A percentile compares a stretch with the other conserved stretches of the same genome.
phyloP scores from a whole-genome alignment of 2,329 filamentous ascomycete species.

The Phoma sp. region DNA sequence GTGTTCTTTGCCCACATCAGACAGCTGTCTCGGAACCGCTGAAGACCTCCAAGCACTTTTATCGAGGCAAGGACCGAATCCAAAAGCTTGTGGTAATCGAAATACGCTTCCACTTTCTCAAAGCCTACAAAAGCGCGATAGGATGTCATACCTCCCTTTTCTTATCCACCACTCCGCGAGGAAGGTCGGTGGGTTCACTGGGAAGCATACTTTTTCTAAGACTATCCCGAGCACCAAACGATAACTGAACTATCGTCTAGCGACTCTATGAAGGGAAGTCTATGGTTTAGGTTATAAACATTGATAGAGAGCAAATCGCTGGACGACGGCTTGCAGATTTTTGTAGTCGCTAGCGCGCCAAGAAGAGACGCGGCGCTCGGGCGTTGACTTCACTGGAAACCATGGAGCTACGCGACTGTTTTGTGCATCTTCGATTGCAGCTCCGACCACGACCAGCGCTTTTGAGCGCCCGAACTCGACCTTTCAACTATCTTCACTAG shows the following conservation, averaged over 20 bases:
- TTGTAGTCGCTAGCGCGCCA: constrained; percentile 31
- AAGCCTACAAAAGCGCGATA: not conserved
- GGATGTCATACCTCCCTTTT: constrained; percentile 51
- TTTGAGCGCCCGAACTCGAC: not conserved
- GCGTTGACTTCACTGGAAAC: constrained; percentile 2
- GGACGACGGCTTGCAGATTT: constrained; percentile 19
- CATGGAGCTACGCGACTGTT: constrained; percentile 30
- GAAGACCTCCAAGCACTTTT: not conserved
- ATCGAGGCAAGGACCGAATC: not conserved
- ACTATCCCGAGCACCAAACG: constrained; percentile 98
- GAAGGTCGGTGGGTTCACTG: constrained; percentile 59
- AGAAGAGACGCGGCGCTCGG: constrained; percentile 22
- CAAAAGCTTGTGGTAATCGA: not conserved
- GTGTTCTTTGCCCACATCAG: not conserved
- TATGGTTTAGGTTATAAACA: constrained; percentile 60
- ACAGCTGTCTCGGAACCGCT: not conserved
- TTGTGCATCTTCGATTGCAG: constrained; percentile 19
- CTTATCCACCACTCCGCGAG: constrained; percentile 54
- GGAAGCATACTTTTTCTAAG: constrained; percentile 77
- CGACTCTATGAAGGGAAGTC: constrained; percentile 96
- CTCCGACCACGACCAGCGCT: not conserved
- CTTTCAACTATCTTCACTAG: not conserved
- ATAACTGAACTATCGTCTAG: constrained; percentile 91
- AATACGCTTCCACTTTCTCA: not conserved
- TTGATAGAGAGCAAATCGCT: constrained; percentile 63